Conservation (phyloP, 306 rosid species). For the Malus orientalis region DNA sequence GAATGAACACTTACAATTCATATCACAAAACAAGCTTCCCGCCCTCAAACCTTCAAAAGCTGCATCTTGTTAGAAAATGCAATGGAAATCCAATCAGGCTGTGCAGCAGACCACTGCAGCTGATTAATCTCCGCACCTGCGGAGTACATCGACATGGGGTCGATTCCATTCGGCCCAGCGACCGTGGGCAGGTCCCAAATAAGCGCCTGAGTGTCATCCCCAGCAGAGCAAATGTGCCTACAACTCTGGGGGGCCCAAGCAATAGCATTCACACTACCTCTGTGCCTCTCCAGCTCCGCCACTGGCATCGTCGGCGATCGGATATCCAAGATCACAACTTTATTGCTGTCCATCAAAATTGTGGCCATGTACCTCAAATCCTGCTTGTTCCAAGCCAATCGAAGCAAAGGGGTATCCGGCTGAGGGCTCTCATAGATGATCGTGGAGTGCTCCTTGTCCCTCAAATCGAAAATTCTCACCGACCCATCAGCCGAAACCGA, state of each 20-base stretch:
- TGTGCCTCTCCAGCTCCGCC: conserved; percentile 87
- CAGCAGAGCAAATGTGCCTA: conserved; percentile 70
- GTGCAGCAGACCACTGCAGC: conserved; percentile 80
- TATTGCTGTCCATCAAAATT: conserved; percentile 77
- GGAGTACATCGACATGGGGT: conserved; percentile 70
- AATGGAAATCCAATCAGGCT: conserved; percentile 83
- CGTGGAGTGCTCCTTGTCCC: conserved; percentile 93
- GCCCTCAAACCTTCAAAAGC: conserved; percentile 77
- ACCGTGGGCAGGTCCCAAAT: conserved; percentile 88
- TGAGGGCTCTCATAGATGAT: conserved; percentile 92
- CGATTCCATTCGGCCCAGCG: conserved; percentile 70
- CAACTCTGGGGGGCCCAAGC: conserved; percentile 70
- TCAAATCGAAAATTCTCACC: conserved; percentile 73
- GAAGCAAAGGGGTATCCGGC: conserved; percentile 83
- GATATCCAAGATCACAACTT: conserved; percentile 81
- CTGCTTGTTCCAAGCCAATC: conserved; percentile 97
- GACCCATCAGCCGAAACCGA: conserved; percentile 97
- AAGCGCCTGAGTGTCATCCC: conserved; percentile 83
- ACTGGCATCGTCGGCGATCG: conserved; percentile 83
- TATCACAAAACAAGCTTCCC: not conserved
- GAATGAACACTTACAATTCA: not conserved
- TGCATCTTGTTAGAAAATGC: conserved; percentile 88
- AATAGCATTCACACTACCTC: conserved; percentile 56
- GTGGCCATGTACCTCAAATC: conserved; percentile 94
- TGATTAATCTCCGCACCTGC: conserved; percentile 74